These are phyloP conservation scores for Pilasporangium apinafurcum DNA, from an alignment of 352 stramenopile genomes.

Conservation along the genomic window DNA sequence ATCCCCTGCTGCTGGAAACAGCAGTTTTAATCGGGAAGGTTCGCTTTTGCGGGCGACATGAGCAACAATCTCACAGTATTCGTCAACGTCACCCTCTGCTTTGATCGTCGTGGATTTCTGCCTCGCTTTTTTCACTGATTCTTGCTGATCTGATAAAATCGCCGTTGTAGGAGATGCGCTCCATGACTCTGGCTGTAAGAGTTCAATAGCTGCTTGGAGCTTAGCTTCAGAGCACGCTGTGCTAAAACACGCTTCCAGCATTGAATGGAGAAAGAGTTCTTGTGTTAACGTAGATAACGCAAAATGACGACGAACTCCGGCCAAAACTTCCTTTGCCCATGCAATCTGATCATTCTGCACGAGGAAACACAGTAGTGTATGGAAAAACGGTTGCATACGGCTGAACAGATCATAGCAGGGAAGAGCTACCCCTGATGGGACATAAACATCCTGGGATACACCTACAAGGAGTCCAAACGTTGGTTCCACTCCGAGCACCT, in stretches of 20 bases:
- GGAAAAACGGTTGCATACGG: conserved; percentile 77
- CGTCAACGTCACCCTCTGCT: conserved; percentile 36
- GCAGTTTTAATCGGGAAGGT: conserved; percentile 54
- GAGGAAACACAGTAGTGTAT: conserved; percentile 60
- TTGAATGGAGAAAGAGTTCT: conserved; percentile 76
- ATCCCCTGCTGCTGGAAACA: conserved; percentile 68
- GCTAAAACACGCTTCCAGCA: conserved; percentile 62
- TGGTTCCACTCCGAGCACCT: conserved; percentile 57
- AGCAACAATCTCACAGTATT: conserved; percentile 83
- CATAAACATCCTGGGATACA: conserved; percentile 77
- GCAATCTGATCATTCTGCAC: conserved; percentile 58
- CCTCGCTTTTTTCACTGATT: conserved; percentile 1
- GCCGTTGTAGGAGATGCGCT: too few species aligned
- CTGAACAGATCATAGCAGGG: conserved; percentile 73
- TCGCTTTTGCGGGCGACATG: conserved; percentile 83
- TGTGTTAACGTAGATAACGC: conserved; percentile 63
- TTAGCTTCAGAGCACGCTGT: conserved; percentile 31
- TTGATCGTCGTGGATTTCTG: not conserved
- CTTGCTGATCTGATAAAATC: too few species aligned
- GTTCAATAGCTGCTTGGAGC: conserved; percentile 35
- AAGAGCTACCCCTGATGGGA: conserved; percentile 44
- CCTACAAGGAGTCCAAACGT: conserved; percentile 69
- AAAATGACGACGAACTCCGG: conserved; percentile 38
- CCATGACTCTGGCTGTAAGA: conserved; percentile 28
- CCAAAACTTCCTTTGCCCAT: conserved; percentile 44